Conservation (phyloP, 2,329 filamentous ascomycete species). For the Monilinia polystroma region DNA sequence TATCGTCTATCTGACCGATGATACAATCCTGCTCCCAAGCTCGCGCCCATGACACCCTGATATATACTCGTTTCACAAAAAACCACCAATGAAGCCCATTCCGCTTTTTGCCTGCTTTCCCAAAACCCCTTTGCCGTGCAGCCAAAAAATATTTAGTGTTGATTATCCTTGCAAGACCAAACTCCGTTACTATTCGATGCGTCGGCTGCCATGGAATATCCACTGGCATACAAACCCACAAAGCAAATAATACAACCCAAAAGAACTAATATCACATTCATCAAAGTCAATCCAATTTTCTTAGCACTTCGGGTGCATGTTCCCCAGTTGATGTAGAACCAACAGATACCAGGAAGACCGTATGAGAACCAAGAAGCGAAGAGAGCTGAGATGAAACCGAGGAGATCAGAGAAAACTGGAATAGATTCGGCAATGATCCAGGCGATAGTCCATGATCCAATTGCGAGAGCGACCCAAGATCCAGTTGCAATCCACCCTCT, state of each 20-base stretch:
- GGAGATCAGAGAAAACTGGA: slow-evolving; percentile 64
- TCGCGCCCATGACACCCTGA: background rate
- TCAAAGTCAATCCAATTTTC: slow-evolving; percentile 23
- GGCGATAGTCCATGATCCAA: slow-evolving; percentile 57
- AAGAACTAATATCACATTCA: slow-evolving; percentile 25
- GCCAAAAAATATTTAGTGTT: background rate
- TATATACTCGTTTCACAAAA: background rate
- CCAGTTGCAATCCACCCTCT: slow-evolving; percentile 53
- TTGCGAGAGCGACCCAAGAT: slow-evolving; percentile 58
- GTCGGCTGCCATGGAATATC: slow-evolving; percentile 16
- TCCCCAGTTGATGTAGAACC: slow-evolving; percentile 50
- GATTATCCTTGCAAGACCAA: slow-evolving; percentile 23
- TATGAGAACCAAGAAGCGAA: slow-evolving; percentile 58
- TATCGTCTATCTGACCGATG: background rate
- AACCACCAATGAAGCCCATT: background rate
- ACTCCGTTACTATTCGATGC: background rate
- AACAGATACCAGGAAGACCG: slow-evolving; percentile 49
- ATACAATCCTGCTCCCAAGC: background rate
- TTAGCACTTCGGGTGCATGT: slow-evolving; percentile 35
- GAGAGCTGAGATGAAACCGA: slow-evolving; percentile 59
- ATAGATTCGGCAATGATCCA: slow-evolving; percentile 68
- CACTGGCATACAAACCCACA: slow-evolving; percentile 27
- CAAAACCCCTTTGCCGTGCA: background rate
- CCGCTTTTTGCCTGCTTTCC: background rate
- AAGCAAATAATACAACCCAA: slow-evolving; percentile 26